Evolutionary conservation across 2,329 filamentous ascomycete species (phyloP).

Genomic region (Neofusicoccum sp.): DNA sequence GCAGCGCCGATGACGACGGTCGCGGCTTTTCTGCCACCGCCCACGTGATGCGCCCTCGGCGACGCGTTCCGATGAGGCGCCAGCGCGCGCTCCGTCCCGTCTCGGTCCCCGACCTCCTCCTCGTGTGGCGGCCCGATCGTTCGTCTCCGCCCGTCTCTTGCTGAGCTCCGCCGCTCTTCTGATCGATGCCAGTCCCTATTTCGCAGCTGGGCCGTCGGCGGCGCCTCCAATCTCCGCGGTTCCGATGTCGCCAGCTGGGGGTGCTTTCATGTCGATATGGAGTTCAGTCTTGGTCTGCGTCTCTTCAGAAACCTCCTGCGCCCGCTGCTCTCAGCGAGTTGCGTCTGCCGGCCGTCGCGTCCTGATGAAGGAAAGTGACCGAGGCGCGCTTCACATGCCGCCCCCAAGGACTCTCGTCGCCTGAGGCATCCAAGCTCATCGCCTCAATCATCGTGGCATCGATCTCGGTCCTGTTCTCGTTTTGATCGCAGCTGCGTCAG

Average conservation of each 20-base stretch:
- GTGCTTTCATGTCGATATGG: too few relatives aligned
- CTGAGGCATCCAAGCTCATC: neutral
- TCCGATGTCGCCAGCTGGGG: too few relatives aligned
- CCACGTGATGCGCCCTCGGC: neutral
- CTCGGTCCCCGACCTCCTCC: neutral
- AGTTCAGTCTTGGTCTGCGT: too few relatives aligned
- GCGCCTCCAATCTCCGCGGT: too few relatives aligned
- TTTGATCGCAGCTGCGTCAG: too few relatives aligned
- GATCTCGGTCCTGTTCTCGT: neutral
- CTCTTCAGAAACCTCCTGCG: too few relatives aligned
- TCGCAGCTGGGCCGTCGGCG: too few relatives aligned
- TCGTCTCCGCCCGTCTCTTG: too few relatives aligned
- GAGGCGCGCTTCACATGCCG: neutral
- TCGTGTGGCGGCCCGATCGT: too few relatives aligned
- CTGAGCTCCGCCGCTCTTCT: too few relatives aligned
- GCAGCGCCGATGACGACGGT: neutral
- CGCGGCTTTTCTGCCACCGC: constrained; percentile 9
- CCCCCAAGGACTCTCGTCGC: neutral
- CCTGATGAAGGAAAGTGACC: neutral
- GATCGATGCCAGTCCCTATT: too few relatives aligned
- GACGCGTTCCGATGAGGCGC: neutral
- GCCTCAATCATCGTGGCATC: neutral
- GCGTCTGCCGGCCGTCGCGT: neutral
- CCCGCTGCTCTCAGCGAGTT: too few relatives aligned
- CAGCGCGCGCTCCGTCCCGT: neutral